Conservation (phyloP, 257 asterid genomes). For the Rhazya stricta region DNA sequence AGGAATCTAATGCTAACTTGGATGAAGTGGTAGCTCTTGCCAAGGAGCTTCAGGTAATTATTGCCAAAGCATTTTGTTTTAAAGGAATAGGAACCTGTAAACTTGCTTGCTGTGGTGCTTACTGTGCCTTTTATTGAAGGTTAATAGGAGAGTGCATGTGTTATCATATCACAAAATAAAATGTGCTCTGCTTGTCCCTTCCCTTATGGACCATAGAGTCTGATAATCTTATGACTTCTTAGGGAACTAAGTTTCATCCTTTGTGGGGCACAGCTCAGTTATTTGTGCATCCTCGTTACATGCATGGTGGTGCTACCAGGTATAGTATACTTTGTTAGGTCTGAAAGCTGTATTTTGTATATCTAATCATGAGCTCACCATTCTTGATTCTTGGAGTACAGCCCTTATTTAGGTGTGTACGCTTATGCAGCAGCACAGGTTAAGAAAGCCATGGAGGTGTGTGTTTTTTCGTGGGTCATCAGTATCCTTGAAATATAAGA, state of each 20-base stretch:
- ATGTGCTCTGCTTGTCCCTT: not conserved
- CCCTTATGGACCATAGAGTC: not conserved
- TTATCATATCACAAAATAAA: not conserved
- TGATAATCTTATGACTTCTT: conserved; percentile 11
- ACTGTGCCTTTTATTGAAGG: not conserved
- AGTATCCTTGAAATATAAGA: conserved; percentile 2
- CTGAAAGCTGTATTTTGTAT: not conserved
- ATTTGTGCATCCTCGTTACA: conserved; percentile 81
- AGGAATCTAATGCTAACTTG: conserved; percentile 94
- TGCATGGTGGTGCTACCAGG: conserved; percentile 99
- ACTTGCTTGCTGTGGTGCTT: not conserved
- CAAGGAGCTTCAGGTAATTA: conserved; percentile 86
- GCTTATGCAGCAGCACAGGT: conserved; percentile 88
- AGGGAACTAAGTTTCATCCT: conserved; percentile 72
- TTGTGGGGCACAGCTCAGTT: conserved; percentile 98
- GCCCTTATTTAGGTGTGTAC: conserved; percentile 81
- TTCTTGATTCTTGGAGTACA: conserved; percentile 28
- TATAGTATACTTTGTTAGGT: conserved; percentile 16
- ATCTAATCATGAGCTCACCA: not conserved
- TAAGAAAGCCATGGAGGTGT: conserved; percentile 92
- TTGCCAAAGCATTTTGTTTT: not conserved
- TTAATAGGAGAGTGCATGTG: not conserved
- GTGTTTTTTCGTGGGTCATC: conserved; percentile 11
- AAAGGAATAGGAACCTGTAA: not conserved
- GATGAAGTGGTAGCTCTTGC: conserved; percentile 96